Percentiles rank a stretch among this genome's conserved stretches.
Evolutionary conservation across 1,284 basidiomycete genomes (phyloP).

Genomic region (Papiliotrema flavescens): DNA sequence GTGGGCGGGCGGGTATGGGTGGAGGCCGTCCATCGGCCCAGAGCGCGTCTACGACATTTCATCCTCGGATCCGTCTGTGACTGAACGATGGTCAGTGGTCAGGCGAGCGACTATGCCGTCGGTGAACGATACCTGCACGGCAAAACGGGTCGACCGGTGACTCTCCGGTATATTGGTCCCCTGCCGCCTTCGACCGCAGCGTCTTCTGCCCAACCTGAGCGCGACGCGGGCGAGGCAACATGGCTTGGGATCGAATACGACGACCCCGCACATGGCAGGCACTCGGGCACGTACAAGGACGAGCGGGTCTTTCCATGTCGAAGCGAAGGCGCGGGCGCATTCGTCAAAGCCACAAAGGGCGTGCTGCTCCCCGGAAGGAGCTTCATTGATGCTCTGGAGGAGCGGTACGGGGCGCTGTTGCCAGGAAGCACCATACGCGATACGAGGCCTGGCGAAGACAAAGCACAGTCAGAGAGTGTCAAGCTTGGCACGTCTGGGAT

Average conservation of each 20-base stretch:
- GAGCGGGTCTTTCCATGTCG: conserved; percentile 64
- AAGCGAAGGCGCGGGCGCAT: conserved; percentile 41
- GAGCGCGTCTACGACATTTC: too few species aligned
- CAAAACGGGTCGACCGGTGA: conserved; percentile 32
- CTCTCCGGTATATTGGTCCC: conserved; percentile 39
- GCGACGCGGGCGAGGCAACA: neutral
- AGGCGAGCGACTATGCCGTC: conserved; percentile 7
- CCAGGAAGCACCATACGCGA: neutral
- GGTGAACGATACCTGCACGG: conserved; percentile 35
- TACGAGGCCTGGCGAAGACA: conserved; percentile 14
- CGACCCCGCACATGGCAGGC: conserved; percentile 74
- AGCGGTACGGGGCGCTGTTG: conserved; percentile 58
- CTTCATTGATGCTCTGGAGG: conserved; percentile 69
- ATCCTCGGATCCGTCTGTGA: neutral
- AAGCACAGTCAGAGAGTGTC: conserved; percentile 58
- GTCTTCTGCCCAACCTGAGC: neutral
- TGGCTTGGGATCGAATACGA: conserved; percentile 99
- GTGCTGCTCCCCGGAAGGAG: conserved; percentile 57
- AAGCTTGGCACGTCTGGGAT: conserved; percentile 80
- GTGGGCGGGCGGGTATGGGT: too few species aligned
- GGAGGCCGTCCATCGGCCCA: too few species aligned
- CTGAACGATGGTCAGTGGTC: neutral
- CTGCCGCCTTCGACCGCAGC: conserved; percentile 19
- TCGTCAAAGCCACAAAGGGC: conserved; percentile 25
- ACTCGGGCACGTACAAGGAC: conserved; percentile 76